Percentiles rank a stretch among this genome's conserved stretches.
These are phyloP conservation scores for Macrolepiota dolichaula DNA, from an alignment of 768 basidiomycete genomes.

Conservation along the genomic window DNA sequence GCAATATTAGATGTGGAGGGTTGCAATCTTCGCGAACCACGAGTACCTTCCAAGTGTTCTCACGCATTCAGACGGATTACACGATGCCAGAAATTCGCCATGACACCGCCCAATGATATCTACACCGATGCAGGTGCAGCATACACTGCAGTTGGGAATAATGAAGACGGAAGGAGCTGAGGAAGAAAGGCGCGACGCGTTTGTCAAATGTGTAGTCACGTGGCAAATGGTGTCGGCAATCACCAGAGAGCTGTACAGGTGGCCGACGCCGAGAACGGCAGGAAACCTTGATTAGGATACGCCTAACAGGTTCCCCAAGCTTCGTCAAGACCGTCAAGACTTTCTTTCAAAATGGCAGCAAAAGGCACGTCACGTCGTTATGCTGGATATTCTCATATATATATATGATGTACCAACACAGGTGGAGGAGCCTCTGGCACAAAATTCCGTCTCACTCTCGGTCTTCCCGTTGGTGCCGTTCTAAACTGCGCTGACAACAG, in stretches of 20 bases:
- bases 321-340: constrained; percentile 22
- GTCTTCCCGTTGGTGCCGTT: constrained; percentile 92
- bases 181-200: no score
- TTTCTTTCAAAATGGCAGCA: constrained; percentile 31
- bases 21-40: no score
- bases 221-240: not conserved
- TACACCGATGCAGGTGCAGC: no score
- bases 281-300: constrained; percentile 19
- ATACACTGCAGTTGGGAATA: no score
- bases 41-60: no score
- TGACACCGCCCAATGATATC: no score
- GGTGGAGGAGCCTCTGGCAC: constrained; percentile 76
- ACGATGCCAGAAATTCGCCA: no score
- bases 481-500: constrained; percentile 99
- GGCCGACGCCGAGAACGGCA: constrained; percentile 18
- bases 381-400: no score
- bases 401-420: constrained; percentile 15
- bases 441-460: constrained; percentile 94
- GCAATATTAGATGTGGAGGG: no score
- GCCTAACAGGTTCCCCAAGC: constrained; percentile 4
- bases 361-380: constrained; percentile 18
- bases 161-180: no score
- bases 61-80: no score
- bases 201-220: no score
- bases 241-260: constrained; percentile 19